These are phyloP conservation scores for Aspergillus fumigatus DNA, from an alignment of 2,329 filamentous ascomycete species.

Conservation along the genomic window DNA sequence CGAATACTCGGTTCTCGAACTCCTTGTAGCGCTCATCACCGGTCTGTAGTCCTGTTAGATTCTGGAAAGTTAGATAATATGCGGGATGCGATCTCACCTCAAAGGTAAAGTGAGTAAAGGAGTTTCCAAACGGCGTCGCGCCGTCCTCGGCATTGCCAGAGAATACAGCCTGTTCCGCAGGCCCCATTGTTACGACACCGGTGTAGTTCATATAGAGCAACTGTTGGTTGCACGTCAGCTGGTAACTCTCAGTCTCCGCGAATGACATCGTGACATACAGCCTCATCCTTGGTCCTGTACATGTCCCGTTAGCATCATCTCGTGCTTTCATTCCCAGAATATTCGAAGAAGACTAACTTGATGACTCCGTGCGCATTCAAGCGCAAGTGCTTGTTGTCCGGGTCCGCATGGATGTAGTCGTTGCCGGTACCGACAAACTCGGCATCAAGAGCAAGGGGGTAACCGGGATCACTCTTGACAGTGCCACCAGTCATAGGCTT, in stretches of 20 bases:
- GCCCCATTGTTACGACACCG: constrained; percentile 34
- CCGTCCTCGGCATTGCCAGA: constrained; percentile 26
- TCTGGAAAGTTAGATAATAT: not conserved
- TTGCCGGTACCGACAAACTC: constrained; percentile 35
- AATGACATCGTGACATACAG: constrained; percentile 18
- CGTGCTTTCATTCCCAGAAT: not conserved
- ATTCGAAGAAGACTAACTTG: constrained; percentile 26
- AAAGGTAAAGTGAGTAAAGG: constrained; percentile 36
- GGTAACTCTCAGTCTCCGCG: not conserved
- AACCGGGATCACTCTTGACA: constrained; percentile 32
- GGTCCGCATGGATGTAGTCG: constrained; percentile 41
- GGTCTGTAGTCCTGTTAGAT: constrained; percentile 24
- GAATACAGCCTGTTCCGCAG: constrained; percentile 31
- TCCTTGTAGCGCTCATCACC: constrained; percentile 40
- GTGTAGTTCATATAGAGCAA: constrained; percentile 40
- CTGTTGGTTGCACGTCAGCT: constrained; percentile 12
- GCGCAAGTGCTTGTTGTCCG: constrained; percentile 36
- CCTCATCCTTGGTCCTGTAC: constrained; percentile 29
- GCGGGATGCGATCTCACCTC: constrained; percentile 22
- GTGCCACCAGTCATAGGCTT: constrained; percentile 38
- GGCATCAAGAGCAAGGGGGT: constrained; percentile 35
- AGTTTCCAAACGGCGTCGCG: constrained; percentile 36
- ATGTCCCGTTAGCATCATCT: not conserved
- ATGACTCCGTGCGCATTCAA: constrained; percentile 38
- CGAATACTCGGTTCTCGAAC: constrained; percentile 39